Conservation (phyloP, 2,329 filamentous ascomycete species). For the Mariannaea sp. region DNA sequence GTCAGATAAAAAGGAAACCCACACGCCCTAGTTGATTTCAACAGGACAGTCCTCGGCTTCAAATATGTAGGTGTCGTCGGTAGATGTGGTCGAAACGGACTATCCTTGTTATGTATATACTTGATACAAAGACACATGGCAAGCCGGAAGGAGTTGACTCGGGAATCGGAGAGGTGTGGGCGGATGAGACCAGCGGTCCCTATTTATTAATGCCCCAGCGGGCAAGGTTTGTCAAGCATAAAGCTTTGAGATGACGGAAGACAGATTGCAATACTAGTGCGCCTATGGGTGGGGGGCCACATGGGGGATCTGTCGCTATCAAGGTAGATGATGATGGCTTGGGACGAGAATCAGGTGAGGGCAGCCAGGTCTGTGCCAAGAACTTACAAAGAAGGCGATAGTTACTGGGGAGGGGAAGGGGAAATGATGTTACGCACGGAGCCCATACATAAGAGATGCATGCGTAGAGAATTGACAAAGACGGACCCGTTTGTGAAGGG, state of each 20-base stretch:
- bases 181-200: neutral
- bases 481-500: neutral
- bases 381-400: too few species aligned
- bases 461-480: neutral
- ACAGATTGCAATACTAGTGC: neutral
- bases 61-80: neutral
- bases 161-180: neutral
- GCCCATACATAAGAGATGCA: neutral
- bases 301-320: conserved; percentile 8
- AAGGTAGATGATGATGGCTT: neutral
- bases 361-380: neutral
- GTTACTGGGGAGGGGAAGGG: neutral
- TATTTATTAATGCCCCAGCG: conserved; percentile 1
- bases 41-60: neutral
- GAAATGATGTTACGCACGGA: neutral
- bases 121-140: neutral
- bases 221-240: neutral
- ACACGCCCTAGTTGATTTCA: neutral
- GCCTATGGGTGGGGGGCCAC: conserved; percentile 1
- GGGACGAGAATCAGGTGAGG: conserved; percentile 2
- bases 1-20: neutral
- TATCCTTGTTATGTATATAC: neutral
- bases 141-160: neutral
- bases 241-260: neutral
- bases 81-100: neutral